A percentile compares a stretch with the other conserved stretches of the same genome.
Conservation (phyloP, 129 eudicot genomes). For the Dittrichia graveolens region DNA sequence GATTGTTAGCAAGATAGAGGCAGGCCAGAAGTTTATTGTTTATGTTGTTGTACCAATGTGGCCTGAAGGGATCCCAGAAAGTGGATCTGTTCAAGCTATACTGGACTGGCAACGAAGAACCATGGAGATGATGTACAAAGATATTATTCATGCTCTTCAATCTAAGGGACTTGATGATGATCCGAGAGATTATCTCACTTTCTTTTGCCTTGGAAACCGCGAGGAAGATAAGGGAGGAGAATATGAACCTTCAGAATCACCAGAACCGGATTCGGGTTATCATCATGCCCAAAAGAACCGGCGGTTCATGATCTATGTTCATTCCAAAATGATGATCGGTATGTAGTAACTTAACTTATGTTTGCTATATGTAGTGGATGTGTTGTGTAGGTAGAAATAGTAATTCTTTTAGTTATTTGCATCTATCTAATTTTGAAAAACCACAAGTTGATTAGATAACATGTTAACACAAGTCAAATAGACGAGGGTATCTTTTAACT, state of each 20-base stretch:
- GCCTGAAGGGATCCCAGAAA: conserved; percentile 92
- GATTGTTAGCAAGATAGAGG: conserved; percentile 74
- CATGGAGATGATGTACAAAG: conserved; percentile 89
- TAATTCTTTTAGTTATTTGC: too few relatives aligned
- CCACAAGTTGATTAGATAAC: too few relatives aligned
- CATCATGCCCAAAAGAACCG: conserved; percentile 65
- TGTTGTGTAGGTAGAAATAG: too few relatives aligned
- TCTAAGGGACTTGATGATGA: conserved; percentile 65
- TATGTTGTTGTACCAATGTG: conserved; percentile 86
- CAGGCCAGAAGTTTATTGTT: conserved; percentile 76
- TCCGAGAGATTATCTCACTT: conserved; percentile 78
- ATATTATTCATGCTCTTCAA: conserved; percentile 56
- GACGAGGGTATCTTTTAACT: too few relatives aligned
- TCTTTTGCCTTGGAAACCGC: conserved; percentile 85
- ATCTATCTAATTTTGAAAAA: too few relatives aligned
- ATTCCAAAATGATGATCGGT: conserved; percentile 91
- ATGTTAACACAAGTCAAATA: too few relatives aligned
- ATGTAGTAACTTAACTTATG: conserved; percentile 17
- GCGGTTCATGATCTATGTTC: conserved; percentile 84
- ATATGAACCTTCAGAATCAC: conserved; percentile 64
- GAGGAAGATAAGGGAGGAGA: conserved; percentile 67
- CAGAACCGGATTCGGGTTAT: conserved; percentile 67
- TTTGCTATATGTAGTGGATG: background rate
- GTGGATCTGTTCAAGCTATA: conserved; percentile 90
- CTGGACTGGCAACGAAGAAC: conserved; percentile 85